Conservation (phyloP, 2,329 filamentous ascomycete species). For the Aspergillus cejpii region DNA sequence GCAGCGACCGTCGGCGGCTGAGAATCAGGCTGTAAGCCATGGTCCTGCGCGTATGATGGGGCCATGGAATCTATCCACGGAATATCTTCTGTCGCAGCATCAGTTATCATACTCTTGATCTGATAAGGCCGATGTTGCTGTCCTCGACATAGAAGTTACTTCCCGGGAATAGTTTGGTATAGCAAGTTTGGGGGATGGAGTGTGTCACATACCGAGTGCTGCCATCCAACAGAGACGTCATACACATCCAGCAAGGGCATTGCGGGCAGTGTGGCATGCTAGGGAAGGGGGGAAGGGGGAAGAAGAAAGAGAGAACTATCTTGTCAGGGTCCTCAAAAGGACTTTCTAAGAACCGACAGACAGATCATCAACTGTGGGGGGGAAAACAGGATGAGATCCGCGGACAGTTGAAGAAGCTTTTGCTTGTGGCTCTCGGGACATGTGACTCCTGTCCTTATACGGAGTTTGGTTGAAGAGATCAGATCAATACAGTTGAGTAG, state of each 20-base stretch:
- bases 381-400: constrained; percentile 7
- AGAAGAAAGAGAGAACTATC: neutral
- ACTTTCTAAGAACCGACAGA: constrained; percentile 1
- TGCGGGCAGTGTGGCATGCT: constrained; percentile 21
- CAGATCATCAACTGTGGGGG: constrained; percentile 4
- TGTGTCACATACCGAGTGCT: constrained; percentile 41
- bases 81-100: constrained; percentile 36
- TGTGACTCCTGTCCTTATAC: constrained; percentile 11
- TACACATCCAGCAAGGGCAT: constrained; percentile 28
- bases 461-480: too few species aligned
- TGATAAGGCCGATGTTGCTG: neutral
- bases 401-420: constrained; percentile 14
- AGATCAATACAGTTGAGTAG: neutral
- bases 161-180: neutral
- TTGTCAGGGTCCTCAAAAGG: neutral
- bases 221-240: constrained; percentile 44
- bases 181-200: too few species aligned
- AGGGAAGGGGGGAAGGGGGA: constrained; percentile 6
- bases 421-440: constrained; percentile 12
- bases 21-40: constrained; percentile 36
- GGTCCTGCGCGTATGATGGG: constrained; percentile 36
- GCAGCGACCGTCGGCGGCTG: constrained; percentile 70
- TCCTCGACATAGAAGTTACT: neutral
- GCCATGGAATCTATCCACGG: constrained; percentile 52
- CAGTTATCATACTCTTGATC: constrained; percentile 13